phyloP scores from a whole-genome alignment of 164 flowering plant species.

The Macadamia integrifolia region DNA sequence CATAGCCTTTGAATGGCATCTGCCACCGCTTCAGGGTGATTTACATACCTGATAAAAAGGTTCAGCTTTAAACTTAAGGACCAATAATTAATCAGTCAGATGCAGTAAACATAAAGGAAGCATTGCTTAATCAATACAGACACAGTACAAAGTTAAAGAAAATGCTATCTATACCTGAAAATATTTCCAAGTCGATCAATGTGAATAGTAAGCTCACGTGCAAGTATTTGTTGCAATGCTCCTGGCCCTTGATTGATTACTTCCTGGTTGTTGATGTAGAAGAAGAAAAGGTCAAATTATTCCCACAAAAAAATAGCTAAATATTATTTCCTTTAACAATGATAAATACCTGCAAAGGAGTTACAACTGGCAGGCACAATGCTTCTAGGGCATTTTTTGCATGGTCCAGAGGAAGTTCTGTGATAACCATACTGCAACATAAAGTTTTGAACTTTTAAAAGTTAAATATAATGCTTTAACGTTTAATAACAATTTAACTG shows the following conservation, averaged over 20 bases:
- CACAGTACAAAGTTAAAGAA: background rate
- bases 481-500: background rate
- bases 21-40: conserved; percentile 96
- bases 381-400: conserved; percentile 87
- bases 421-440: conserved; percentile 78
- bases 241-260: conserved; percentile 69
- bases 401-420: conserved; percentile 88
- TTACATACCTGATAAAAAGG: conserved; percentile 60
- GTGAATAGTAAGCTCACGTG: conserved; percentile 85
- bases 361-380: conserved; percentile 73
- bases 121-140: too few relatives aligned
- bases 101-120: background rate
- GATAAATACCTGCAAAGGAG: conserved; percentile 73
- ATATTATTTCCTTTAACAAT: background rate
- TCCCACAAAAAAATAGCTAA: background rate
- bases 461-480: background rate
- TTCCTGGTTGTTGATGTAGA: conserved; percentile 52
- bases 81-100: background rate
- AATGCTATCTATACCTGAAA: conserved; percentile 50
- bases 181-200: conserved; percentile 89
- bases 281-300: background rate
- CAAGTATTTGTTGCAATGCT: conserved; percentile 53
- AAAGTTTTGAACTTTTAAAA: conserved; percentile 2
- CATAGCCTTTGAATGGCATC: conserved; percentile 92
- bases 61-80: conserved; percentile 9